phyloP scores from a whole-genome alignment of 2,329 filamentous ascomycete species.

The Epichloe hybrida region DNA sequence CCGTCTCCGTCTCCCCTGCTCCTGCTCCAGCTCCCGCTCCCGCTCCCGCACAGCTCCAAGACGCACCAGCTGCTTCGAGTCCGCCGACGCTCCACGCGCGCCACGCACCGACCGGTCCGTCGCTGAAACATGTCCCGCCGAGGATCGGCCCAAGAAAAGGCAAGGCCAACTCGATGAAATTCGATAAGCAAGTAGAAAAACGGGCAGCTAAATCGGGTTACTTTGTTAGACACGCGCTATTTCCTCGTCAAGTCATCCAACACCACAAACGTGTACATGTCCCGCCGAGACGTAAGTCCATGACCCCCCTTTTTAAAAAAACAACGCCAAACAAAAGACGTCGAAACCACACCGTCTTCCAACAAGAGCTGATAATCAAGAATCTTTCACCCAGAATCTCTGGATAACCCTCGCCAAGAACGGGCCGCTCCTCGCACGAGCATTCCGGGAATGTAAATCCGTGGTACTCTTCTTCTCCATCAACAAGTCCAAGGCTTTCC shows the following conservation, averaged over 20 bases:
- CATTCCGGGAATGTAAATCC: slow-evolving; percentile 33
- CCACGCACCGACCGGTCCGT: not conserved
- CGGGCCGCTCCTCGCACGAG: slow-evolving; percentile 29
- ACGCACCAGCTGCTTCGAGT: not conserved
- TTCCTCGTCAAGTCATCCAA: slow-evolving; percentile 32
- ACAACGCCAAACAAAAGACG: too few species aligned
- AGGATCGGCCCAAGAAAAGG: not conserved
- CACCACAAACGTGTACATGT: slow-evolving; percentile 22
- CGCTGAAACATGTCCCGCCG: not conserved
- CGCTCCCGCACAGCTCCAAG: not conserved
- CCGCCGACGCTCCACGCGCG: not conserved
- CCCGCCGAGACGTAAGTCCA: slow-evolving; percentile 29
- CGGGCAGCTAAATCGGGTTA: not conserved
- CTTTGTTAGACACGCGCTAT: slow-evolving; percentile 12
- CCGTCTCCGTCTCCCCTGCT: not conserved
- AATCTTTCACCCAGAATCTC: too few species aligned
- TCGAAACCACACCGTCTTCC: too few species aligned
- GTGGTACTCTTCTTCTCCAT: slow-evolving; percentile 46
- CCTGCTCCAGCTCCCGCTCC: not conserved
- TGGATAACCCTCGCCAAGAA: slow-evolving; percentile 44
- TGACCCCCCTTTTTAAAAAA: too few species aligned
- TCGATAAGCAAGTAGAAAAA: not conserved
- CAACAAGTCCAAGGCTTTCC: slow-evolving; percentile 41
- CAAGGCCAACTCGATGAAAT: not conserved
- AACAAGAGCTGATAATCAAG: too few species aligned